Evolutionary conservation across 169 alveolate species (phyloP), one percentile per base, ranked within the genome.

Genomic region (Plasmodium knowlesi): DNA sequence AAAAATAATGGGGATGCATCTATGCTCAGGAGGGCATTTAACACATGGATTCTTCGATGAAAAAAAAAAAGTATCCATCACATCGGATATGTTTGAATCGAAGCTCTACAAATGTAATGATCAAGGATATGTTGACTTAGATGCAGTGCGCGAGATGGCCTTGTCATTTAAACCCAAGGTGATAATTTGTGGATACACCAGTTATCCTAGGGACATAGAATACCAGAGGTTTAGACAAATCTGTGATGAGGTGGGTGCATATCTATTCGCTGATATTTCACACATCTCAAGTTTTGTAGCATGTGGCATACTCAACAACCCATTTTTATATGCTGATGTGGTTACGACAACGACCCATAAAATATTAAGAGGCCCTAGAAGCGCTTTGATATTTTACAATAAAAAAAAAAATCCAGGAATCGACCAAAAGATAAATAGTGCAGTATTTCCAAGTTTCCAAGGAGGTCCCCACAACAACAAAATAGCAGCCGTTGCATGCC

Each of bases 331-430:
- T 93, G 98, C 99, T 53, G 99, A 99, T 93, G 98, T 99, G n/a
- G 99, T 99, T 50, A 99, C 99, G 22, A 98, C 98, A 43, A 99
- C 99, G n/a, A 99, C 99, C 10, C 99, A 99, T 97, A 99, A 99
- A 95, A 97, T 98, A 28, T 92, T 99, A 93, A 97, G 99, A 93
- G 99, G 99, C 16, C 99, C 99, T 2, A 96, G 99, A 78, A 98
- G 99, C 22, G 99, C 99, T 8, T 84, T 99, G 80, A 98, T 99
- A 72, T 99, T 98, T 94, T 98, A 86, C 88, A 98, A 97, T 94
- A 98, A 96, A 92, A 98, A 96, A 92, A 93, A 95, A 16, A 96
- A 90, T 46, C 96, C 93, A 83, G 97, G 97, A 96, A 97, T 95
- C 67, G 98, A 89, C 94, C 98, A 97, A 94, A 97, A 92, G 94